These are phyloP conservation scores for Pseudovirgaria hyperparasitica DNA, from an alignment of 2,329 filamentous ascomycete species.

Conservation along the genomic window DNA sequence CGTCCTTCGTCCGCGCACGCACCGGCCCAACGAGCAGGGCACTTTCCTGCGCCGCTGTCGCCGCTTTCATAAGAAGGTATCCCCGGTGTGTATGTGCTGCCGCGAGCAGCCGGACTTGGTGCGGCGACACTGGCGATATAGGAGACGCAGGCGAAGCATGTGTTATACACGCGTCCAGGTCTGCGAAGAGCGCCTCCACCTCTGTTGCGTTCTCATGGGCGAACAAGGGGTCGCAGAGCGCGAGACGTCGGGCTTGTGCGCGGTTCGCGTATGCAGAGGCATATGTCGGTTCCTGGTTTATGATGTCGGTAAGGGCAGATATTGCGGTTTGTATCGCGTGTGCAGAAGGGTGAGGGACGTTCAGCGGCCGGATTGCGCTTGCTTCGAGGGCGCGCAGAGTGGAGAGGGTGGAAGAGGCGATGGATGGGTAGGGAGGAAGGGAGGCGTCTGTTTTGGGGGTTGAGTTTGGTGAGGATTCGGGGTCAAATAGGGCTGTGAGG, in stretches of 20 bases:
- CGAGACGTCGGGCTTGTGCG: conserved; percentile 51
- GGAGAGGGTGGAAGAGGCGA: conserved; percentile 23
- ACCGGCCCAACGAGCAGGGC: conserved; percentile 11
- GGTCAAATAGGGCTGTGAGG: conserved; percentile 26
- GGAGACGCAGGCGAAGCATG: conserved; percentile 36
- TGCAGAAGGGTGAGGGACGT: conserved; percentile 8
- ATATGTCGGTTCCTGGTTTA: conserved; percentile 49
- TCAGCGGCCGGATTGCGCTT: conserved; percentile 32
- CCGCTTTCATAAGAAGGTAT: conserved; percentile 27
- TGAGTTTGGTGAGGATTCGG: conserved; percentile 25
- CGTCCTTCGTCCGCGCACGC: conserved; percentile 21
- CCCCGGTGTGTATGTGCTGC: conserved; percentile 60
- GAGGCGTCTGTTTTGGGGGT: conserved; percentile 36
- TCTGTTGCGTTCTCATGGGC: conserved; percentile 9
- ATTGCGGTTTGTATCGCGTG: conserved; percentile 10
- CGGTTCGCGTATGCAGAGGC: conserved; percentile 65
- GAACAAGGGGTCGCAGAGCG: conserved; percentile 38
- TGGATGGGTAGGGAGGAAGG: conserved; percentile 27
- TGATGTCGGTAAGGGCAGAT: conserved; percentile 39
- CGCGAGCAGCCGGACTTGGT: conserved; percentile 52
- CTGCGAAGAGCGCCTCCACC: conserved; percentile 15
- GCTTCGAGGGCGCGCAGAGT: conserved; percentile 26
- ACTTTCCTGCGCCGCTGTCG: conserved; percentile 11
- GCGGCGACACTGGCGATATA: conserved; percentile 45
- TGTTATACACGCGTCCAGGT: conserved; percentile 39